Evolutionary conservation across 306 rosid genomes (phyloP), one percentile per base, ranked within the genome.

Genomic region (Prunus padus): DNA sequence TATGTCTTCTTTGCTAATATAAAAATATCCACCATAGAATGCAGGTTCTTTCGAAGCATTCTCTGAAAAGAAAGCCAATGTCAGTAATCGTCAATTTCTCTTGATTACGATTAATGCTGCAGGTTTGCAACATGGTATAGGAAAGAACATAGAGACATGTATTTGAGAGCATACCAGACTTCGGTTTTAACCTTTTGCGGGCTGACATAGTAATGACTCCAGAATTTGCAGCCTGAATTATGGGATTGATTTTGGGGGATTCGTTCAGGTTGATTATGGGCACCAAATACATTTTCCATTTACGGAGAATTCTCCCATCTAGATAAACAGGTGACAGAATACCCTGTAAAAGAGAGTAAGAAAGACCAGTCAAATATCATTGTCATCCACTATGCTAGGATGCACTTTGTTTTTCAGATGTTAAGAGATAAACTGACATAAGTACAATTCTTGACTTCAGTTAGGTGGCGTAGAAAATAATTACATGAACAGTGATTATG

Each of bases 251-350:
- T 74, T 81, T 80, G 61, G 87, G 85, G 68, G 59, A 79, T 75
- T 90, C 93, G 15, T 87, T 92, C 80, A 92, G 79, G 83, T 95
- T 90, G 82, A 80, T 82, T 65, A 90, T 79, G 46, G 92, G 94
- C 76, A 95, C 65, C 77, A 79, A 84, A 72, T 81, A 71, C 92
- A 92, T 89, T 86, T 86, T 95, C 97, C 98, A 95, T 45, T 86
- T 76, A 1, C 69, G 75, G 50, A 90, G 75, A 76, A 52, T 40
- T 79, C 54, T 73, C 64, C 84, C 85, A 31, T 92, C 89, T 57
- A 95, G 85, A 82, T 84, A 87, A 87, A 92, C 97, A 55, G 95
- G 68, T 75, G 97, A 95, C 55, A 95, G 73, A 86, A 95, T 92
- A 18, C 98, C 98, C 98, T 95, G 83, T 51, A 71, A 69, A 74